These are phyloP conservation scores for Senna siamea DNA, from an alignment of 306 rosid species.

Conservation along the genomic window DNA sequence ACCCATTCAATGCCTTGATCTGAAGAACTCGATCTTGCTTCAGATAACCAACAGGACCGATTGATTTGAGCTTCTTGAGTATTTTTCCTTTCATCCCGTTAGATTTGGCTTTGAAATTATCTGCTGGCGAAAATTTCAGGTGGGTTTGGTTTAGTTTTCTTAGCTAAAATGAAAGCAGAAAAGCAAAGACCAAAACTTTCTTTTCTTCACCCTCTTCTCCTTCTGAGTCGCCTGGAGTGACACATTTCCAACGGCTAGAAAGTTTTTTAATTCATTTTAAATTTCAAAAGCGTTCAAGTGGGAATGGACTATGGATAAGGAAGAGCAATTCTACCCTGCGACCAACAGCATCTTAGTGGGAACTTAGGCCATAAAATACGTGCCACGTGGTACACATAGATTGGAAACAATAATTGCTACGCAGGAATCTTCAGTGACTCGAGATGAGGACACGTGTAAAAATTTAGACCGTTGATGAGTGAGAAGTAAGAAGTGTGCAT, in stretches of 20 bases:
- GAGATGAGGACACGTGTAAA: not conserved
- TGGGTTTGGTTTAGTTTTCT: not conserved
- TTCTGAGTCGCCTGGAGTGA: not conserved
- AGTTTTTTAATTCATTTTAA: not conserved
- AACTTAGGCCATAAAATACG: not conserved
- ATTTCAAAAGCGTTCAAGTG: not conserved
- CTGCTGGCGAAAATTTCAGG: conserved; percentile 2
- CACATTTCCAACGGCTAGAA: conserved; percentile 22
- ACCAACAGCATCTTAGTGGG: not conserved
- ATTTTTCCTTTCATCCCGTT: conserved; percentile 71
- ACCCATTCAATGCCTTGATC: conserved; percentile 61
- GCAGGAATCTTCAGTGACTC: too few species aligned
- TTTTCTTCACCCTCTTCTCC: not conserved
- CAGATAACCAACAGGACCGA: conserved; percentile 57
- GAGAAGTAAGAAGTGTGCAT: too few species aligned
- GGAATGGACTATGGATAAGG: not conserved
- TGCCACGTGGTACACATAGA: not conserved
- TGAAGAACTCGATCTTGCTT: conserved; percentile 78
- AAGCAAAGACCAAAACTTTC: not conserved
- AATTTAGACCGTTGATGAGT: not conserved
- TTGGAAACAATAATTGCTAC: too few species aligned
- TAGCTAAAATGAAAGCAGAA: not conserved
- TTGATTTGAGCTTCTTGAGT: conserved; percentile 82
- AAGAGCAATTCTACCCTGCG: not conserved
- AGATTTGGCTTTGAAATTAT: conserved; percentile 47